Evolutionary conservation across 768 basidiomycete species (phyloP).

Genomic region (Kwoniella newhampshirensis): DNA sequence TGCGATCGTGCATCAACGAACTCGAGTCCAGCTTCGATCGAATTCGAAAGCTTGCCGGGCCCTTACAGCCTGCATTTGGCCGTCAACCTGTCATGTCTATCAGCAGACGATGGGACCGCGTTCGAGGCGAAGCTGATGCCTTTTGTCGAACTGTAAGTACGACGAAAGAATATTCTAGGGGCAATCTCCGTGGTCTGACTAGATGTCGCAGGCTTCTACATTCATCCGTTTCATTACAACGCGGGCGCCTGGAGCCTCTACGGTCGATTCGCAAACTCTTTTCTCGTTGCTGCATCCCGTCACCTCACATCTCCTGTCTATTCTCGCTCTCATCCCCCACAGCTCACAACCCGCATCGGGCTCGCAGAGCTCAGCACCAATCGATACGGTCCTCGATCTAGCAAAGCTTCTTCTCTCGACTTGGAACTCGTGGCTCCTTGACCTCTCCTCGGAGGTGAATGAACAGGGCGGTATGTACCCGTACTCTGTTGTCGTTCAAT

Average conservation of each 20-base stretch:
- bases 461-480: conserved; percentile 46
- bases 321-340: conserved; percentile 25
- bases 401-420: conserved; percentile 24
- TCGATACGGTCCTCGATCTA: conserved; percentile 25
- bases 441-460: conserved; percentile 37
- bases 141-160: conserved; percentile 36
- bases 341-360: background rate
- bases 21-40: conserved; percentile 17
- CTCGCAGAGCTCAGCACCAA: background rate
- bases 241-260: background rate
- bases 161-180: background rate
- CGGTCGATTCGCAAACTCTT: conserved; percentile 15
- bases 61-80: background rate
- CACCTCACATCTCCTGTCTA: conserved; percentile 18
- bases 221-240: conserved; percentile 37
- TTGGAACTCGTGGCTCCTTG: conserved; percentile 32
- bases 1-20: conserved; percentile 27
- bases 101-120: conserved; percentile 15
- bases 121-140: conserved; percentile 17
- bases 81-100: background rate
- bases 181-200: background rate
- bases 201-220: conserved; percentile 28
- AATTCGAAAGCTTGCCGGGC: conserved; percentile 19
- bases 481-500: conserved; percentile 24
- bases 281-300: conserved; percentile 30